Percentiles rank a stretch among this genome's conserved stretches.
phyloP scores from a whole-genome alignment of 2,329 filamentous ascomycete genomes.

The Talaromyces funiculosus region DNA sequence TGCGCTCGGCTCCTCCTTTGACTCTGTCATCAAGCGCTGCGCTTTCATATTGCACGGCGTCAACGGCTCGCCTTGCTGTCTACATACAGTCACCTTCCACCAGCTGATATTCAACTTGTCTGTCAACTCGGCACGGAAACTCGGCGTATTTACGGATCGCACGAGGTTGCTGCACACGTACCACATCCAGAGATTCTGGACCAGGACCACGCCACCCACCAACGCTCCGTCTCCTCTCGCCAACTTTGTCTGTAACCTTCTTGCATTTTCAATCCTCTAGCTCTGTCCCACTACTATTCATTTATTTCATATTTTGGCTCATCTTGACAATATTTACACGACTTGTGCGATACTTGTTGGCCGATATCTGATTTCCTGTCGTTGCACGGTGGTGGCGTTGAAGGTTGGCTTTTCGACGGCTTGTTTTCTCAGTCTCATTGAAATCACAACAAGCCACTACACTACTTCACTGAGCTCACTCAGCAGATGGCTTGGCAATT shows the following conservation, averaged over 20 bases:
- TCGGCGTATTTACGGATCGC: background rate
- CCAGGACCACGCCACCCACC: slow-evolving; percentile 7
- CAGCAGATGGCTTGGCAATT: slow-evolving; percentile 7
- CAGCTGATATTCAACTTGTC: background rate
- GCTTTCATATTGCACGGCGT: background rate
- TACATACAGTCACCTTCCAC: background rate
- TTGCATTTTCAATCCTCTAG: background rate
- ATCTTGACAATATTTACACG: background rate
- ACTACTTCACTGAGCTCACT: background rate
- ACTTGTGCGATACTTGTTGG: background rate
- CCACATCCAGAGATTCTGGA: background rate
- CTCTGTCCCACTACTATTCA: background rate
- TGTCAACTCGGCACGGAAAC: background rate
- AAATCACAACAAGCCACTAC: background rate
- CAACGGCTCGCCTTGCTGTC: background rate
- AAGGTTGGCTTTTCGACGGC: background rate
- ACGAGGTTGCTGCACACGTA: slow-evolving; percentile 1
- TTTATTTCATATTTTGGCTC: background rate
- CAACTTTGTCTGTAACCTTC: background rate
- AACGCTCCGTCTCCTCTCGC: background rate
- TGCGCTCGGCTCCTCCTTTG: background rate
- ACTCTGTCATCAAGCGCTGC: background rate
- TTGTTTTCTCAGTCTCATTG: background rate
- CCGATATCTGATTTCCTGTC: background rate
- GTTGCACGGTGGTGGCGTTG: background rate